These are phyloP conservation scores for Dryadomyces quercivorus DNA, from an alignment of 2,329 filamentous ascomycete genomes.

Conservation along the genomic window DNA sequence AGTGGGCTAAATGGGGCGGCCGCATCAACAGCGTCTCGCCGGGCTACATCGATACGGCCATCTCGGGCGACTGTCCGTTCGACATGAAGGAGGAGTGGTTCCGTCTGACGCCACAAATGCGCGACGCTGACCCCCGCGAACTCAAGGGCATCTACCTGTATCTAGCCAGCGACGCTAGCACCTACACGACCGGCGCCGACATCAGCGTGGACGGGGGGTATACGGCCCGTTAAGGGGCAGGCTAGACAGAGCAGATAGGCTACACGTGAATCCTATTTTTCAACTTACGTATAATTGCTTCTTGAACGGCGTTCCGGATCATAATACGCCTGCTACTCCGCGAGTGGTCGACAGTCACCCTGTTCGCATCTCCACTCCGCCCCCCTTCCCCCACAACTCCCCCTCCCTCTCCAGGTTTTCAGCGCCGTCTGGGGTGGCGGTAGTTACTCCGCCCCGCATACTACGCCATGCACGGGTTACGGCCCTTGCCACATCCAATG, in stretches of 20 bases:
- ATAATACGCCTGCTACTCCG: no score
- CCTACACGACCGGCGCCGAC: conserved; percentile 21
- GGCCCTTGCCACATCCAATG: no score
- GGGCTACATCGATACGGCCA: conserved; percentile 63
- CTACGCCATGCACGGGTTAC: no score
- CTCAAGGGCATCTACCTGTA: conserved; percentile 21
- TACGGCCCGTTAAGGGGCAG: conserved; percentile 4
- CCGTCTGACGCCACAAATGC: conserved; percentile 18
- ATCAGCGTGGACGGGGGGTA: conserved; percentile 20
- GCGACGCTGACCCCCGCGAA: conserved; percentile 19
- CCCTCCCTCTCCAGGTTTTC: no score
- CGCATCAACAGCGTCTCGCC: conserved; percentile 60
- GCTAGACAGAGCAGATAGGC: background rate
- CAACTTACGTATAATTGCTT: no score
- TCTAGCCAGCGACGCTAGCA: conserved; percentile 19
- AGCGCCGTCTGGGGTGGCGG: no score
- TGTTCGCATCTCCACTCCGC: no score
- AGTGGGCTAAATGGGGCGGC: conserved; percentile 59
- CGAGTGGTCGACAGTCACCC: no score
- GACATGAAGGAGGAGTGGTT: conserved; percentile 24
- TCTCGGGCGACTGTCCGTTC: conserved; percentile 34
- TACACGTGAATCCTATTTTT: background rate
- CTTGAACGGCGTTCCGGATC: no score
- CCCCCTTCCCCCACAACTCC: no score
- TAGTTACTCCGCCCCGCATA: no score